Evolutionary conservation across 208 protist genomes (phyloP), one percentile per base, ranked within the genome.

Genomic region (Eutreptiella sp.): DNA sequence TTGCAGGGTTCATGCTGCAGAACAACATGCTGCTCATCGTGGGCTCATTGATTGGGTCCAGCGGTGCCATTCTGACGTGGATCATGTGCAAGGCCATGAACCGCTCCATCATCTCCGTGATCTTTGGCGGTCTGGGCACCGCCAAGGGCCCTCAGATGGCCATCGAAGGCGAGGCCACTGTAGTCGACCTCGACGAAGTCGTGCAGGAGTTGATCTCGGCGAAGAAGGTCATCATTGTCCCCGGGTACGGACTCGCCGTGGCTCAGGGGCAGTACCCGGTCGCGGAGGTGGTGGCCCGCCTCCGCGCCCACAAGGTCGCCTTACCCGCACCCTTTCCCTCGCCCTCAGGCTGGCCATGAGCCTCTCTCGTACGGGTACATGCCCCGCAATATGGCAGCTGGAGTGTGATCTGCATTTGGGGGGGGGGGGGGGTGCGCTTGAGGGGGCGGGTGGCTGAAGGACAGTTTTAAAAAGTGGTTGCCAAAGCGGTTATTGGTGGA

Each of bases 11-110:
- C 62, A 87, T 92, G 70, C 54, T 93, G 14, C 52, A 80, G 19
- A 84, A 92, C 50, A 31, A 77, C 34, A 46, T 90, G 4, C 57
- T 94, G 14, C 88, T 79, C 26, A 81, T 92, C 34, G 77, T 86
- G 28, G 90, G 90, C 43, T 76, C 88, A 0, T 66, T 95, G 3
- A 80, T 95, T 34, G 90, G 89, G 19, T 76, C 63, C 1, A 84
- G 69, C 23, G 90, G 90, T 48, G 89, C 85, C 4, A 94, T 95
- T 65, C 71, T 95, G 0, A 81, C 81, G 4, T 83, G 94, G 41
- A 87, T 94, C 48, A 95, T 95, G 90, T 96, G 90, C 71, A 36
- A 19, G 7, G 89, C 84, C 14, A 94, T 94, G 89, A 94, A 93
- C 73, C 50, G 88, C 34, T 72, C 70, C 0, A 41, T 93, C 3